A percentile compares a stretch with the other conserved stretches of the same genome.
These are phyloP conservation scores for Pythium oligandrum DNA, from an alignment of 352 stramenopile genomes.

Conservation along the genomic window DNA sequence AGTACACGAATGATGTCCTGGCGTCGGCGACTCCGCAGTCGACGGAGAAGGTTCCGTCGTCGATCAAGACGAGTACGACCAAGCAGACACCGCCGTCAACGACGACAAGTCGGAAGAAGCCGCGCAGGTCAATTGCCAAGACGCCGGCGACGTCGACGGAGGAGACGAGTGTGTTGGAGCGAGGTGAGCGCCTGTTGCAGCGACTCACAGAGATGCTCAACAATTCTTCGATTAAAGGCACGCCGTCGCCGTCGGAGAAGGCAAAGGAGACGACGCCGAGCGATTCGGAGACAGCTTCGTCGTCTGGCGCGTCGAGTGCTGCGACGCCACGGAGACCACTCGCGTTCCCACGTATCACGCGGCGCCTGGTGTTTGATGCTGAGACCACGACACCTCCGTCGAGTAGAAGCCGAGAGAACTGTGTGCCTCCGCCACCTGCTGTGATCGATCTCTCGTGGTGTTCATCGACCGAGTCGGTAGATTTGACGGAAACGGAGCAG, in stretches of 20 bases:
- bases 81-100: background rate
- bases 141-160: background rate
- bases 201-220: constrained; percentile 26
- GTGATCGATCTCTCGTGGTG: constrained; percentile 1
- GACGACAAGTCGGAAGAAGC: constrained; percentile 8
- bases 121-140: constrained; percentile 7
- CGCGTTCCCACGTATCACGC: constrained; percentile 28
- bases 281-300: constrained; percentile 11
- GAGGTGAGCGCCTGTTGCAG: constrained; percentile 28
- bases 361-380: constrained; percentile 44
- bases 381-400: too few relatives aligned
- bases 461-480: constrained; percentile 10
- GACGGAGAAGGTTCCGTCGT: background rate
- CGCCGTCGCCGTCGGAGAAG: too few relatives aligned
- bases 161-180: constrained; percentile 2
- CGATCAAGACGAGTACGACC: background rate
- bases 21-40: too few relatives aligned
- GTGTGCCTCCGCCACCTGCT: constrained; percentile 21
- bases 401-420: constrained; percentile 13
- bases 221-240: background rate
- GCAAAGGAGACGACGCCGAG: constrained; percentile 3
- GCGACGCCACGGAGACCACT: constrained; percentile 11
- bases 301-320: constrained; percentile 18
- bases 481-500: too few relatives aligned
- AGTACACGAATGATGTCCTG: constrained; percentile 22